Evolutionary conservation across 1,284 basidiomycete genomes (phyloP).

Genomic region (Rhodotorula mucilaginosa): DNA sequence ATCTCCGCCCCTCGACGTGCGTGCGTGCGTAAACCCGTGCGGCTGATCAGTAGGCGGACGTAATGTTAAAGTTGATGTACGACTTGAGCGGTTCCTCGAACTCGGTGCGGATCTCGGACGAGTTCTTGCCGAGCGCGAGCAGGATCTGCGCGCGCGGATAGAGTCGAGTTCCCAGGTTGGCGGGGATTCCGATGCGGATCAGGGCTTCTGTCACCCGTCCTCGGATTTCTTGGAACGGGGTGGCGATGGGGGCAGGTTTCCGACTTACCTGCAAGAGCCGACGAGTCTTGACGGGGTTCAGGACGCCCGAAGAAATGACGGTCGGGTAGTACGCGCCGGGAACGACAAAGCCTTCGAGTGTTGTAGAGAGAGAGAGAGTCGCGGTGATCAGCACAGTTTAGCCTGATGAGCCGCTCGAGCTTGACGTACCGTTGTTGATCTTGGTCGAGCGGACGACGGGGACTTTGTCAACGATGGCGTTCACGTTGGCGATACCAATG

Average conservation of each 20-base stretch:
- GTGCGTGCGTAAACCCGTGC: neutral
- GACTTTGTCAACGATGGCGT: conserved; percentile 6
- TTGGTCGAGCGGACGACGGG: conserved; percentile 32
- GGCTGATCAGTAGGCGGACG: neutral
- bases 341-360: neutral
- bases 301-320: conserved; percentile 25
- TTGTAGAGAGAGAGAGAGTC: too few relatives aligned
- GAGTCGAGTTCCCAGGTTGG: neutral
- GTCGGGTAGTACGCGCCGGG: conserved; percentile 3
- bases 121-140: conserved; percentile 7
- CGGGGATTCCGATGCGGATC: too few relatives aligned
- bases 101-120: neutral
- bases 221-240: too few relatives aligned
- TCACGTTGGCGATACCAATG: conserved; percentile 16
- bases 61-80: neutral
- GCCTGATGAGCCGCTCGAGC: too few relatives aligned
- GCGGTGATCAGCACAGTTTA: too few relatives aligned
- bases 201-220: too few relatives aligned
- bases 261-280: conserved; percentile 23
- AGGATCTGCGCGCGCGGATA: neutral
- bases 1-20: neutral
- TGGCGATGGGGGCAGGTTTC: neutral
- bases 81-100: conserved; percentile 1
- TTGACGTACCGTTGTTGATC: conserved; percentile 23
- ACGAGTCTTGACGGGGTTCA: conserved; percentile 41